These are phyloP conservation scores for Chrysanthemum seticuspe DNA, from an alignment of 129 eudicot genomes.

Conservation along the genomic window DNA sequence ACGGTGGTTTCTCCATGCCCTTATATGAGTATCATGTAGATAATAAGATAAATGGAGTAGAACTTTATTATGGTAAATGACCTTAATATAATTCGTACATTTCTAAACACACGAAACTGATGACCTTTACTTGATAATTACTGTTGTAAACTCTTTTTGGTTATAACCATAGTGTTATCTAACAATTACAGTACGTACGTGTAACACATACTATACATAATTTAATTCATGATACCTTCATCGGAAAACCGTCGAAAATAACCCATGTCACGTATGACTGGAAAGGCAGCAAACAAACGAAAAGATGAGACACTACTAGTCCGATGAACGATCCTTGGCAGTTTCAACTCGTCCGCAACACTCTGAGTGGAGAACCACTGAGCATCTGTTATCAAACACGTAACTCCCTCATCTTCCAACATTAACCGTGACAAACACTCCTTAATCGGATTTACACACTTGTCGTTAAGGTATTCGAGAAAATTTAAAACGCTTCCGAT, in stretches of 20 bases:
- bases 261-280: conserved; percentile 13
- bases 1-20: too few species aligned
- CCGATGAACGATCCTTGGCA: conserved; percentile 43
- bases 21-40: too few species aligned
- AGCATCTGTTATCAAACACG: conserved; percentile 59
- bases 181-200: too few species aligned
- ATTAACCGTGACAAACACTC: conserved; percentile 31
- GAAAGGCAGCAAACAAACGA: conserved; percentile 18
- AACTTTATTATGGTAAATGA: too few species aligned
- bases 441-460: conserved; percentile 32
- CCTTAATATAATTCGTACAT: too few species aligned
- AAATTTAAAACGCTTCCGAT: not conserved
- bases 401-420: conserved; percentile 13
- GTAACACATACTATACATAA: not conserved
- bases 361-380: conserved; percentile 31
- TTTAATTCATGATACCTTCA: not conserved
- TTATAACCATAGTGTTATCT: too few species aligned
- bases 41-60: too few species aligned
- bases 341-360: conserved; percentile 33
- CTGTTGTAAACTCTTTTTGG: too few species aligned
- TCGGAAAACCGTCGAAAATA: conserved; percentile 5
- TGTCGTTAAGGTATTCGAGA: conserved; percentile 19
- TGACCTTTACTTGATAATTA: too few species aligned
- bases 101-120: too few species aligned
- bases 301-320: conserved; percentile 30